phyloP scores from a whole-genome alignment of 306 rosid species.

The Cyamopsis tetragonoloba region DNA sequence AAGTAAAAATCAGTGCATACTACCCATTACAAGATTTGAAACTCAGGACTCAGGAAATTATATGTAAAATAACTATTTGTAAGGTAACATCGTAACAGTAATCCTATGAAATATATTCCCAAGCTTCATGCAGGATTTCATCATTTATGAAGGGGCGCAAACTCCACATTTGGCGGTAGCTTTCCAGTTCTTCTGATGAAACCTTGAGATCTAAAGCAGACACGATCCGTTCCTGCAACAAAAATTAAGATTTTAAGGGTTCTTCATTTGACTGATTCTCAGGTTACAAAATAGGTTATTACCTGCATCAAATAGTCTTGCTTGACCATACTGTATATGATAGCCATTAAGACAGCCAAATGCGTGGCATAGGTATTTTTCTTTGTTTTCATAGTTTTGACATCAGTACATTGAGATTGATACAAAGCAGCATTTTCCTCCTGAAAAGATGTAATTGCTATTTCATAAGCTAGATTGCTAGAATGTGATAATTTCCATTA shows the following conservation, averaged over 20 bases:
- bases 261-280: not conserved
- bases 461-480: not conserved
- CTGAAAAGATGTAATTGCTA: slow-evolving; percentile 24
- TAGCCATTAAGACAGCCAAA: slow-evolving; percentile 52
- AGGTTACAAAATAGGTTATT: not conserved
- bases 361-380: slow-evolving; percentile 33
- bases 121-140: slow-evolving; percentile 50
- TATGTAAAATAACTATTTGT: too few relatives aligned
- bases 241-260: not conserved
- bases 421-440: slow-evolving; percentile 34
- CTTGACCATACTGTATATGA: slow-evolving; percentile 58
- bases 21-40: too few relatives aligned
- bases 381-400: not conserved
- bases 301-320: slow-evolving; percentile 83
- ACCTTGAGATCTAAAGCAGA: slow-evolving; percentile 51
- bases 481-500: not conserved
- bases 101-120: slow-evolving; percentile 66
- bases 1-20: too few relatives aligned
- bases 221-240: slow-evolving; percentile 63
- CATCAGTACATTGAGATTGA: slow-evolving; percentile 30
- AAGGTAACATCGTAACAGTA: too few relatives aligned
- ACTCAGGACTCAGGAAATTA: too few relatives aligned
- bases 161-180: slow-evolving; percentile 80
- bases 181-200: slow-evolving; percentile 59
- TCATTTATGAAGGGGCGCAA: slow-evolving; percentile 48